Percentiles rank a stretch among this genome's conserved stretches.
Conservation (phyloP, 1,284 basidiomycete genomes). For the Amylostereum areolatum region DNA sequence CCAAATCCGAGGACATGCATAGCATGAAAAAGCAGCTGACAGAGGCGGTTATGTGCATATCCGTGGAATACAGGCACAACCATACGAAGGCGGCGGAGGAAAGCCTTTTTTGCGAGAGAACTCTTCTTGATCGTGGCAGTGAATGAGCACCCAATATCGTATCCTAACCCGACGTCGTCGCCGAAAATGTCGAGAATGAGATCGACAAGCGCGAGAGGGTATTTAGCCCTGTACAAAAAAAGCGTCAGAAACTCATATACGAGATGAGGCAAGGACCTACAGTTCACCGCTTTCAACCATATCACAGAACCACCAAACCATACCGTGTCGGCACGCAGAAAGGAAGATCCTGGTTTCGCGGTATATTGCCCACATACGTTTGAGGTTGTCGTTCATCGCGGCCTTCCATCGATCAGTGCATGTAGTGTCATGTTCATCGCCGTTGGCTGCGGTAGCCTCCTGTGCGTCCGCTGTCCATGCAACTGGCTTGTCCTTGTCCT, state of each 20-base stretch:
- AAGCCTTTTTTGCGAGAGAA: conserved; percentile 13
- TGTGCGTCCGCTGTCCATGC: no score
- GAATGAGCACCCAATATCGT: conserved; percentile 30
- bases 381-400: conserved; percentile 23
- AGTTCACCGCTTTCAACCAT: conserved; percentile 27
- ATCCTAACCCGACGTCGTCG: conserved; percentile 16
- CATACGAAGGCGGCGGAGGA: conserved; percentile 6
- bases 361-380: conserved; percentile 25
- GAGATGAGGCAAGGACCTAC: conserved; percentile 15
- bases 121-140: conserved; percentile 19
- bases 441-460: conserved; percentile 2
- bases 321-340: conserved; percentile 22
- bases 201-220: conserved; percentile 22
- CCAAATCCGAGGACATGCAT: conserved; percentile 23
- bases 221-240: conserved; percentile 25
- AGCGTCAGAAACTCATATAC: not conserved
- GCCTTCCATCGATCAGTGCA: conserved; percentile 29
- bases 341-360: conserved; percentile 28
- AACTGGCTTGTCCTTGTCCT: no score
- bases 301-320: conserved; percentile 18
- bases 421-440: not conserved
- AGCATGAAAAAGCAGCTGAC: conserved; percentile 26
- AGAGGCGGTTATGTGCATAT: conserved; percentile 27
- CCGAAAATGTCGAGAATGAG: conserved; percentile 18
- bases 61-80: conserved; percentile 26